A percentile compares a stretch with the other conserved stretches of the same genome.
Evolutionary conservation across 2,329 filamentous ascomycete genomes (phyloP).

Genomic region (Clonostachys solani): DNA sequence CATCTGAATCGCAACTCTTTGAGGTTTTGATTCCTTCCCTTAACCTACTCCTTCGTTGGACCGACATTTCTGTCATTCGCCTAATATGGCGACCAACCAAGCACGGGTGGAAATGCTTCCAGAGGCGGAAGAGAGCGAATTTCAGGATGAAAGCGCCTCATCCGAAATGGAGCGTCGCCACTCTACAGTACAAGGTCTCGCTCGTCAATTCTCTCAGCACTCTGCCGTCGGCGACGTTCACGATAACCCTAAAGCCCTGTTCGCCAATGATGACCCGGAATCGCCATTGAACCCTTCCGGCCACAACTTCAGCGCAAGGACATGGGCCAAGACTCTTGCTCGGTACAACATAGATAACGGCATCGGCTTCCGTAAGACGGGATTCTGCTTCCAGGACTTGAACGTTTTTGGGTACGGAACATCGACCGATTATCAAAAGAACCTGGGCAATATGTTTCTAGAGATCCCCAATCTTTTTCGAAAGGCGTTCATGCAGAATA

Average conservation of each 20-base stretch:
- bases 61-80: too few species aligned
- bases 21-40: too few species aligned
- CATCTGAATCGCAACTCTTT: too few species aligned
- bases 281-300: slow-evolving; percentile 49
- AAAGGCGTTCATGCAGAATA: slow-evolving; percentile 9
- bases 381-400: slow-evolving; percentile 48
- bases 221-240: neutral
- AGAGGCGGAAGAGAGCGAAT: too few species aligned
- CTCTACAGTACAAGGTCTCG: slow-evolving; percentile 44
- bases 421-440: slow-evolving; percentile 35
- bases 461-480: slow-evolving; percentile 47
- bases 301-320: slow-evolving; percentile 45
- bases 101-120: too few species aligned
- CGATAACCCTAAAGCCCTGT: neutral
- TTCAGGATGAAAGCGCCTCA: slow-evolving; percentile 27
- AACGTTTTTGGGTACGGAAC: slow-evolving; percentile 35
- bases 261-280: slow-evolving; percentile 22
- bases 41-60: too few species aligned
- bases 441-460: slow-evolving; percentile 28
- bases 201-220: slow-evolving; percentile 36
- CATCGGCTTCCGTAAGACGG: slow-evolving; percentile 53
- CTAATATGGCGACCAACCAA: too few species aligned
- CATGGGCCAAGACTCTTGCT: slow-evolving; percentile 59
- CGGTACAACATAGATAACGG: slow-evolving; percentile 46
- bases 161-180: slow-evolving; percentile 38